Conservation (phyloP, 495 filamentous ascomycete genomes). For the Penicillium arizonense region DNA sequence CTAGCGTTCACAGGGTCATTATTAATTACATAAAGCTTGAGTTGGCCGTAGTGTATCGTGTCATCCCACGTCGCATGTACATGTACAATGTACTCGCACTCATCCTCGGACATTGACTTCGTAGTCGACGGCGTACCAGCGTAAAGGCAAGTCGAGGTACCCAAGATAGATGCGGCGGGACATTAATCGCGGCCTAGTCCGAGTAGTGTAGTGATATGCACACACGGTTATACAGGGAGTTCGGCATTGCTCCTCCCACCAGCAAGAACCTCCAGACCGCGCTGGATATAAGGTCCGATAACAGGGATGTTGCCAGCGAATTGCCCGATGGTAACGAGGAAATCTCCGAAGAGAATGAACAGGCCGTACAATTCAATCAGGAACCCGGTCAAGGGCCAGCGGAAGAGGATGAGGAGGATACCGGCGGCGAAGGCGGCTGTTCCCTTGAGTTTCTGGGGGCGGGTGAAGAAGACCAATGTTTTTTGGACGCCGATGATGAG, state of each 20-base stretch:
- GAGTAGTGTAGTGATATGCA: neutral
- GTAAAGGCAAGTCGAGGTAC: too few relatives aligned
- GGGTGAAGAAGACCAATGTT: constrained; percentile 88
- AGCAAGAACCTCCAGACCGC: constrained; percentile 61
- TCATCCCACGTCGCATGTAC: constrained; percentile 6
- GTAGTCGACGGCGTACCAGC: too few relatives aligned
- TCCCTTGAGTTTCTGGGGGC: constrained; percentile 86
- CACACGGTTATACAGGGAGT: constrained; percentile 57
- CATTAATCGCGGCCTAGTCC: too few relatives aligned
- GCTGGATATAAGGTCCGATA: constrained; percentile 77
- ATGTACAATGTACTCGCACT: neutral
- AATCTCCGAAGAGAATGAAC: constrained; percentile 91
- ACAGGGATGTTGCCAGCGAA: constrained; percentile 85
- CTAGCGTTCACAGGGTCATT: constrained; percentile 18
- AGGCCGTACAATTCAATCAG: constrained; percentile 89
- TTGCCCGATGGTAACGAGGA: constrained; percentile 84
- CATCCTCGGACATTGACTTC: too few relatives aligned
- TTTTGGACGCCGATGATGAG: constrained; percentile 93
- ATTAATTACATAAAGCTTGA: constrained; percentile 21
- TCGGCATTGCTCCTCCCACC: constrained; percentile 69
- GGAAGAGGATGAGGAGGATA: constrained; percentile 77
- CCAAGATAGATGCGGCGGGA: too few relatives aligned
- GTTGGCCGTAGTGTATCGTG: constrained; percentile 8
- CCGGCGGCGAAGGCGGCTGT: constrained; percentile 87
- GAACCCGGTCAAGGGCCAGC: constrained; percentile 90